Evolutionary conservation across 768 basidiomycete genomes (phyloP).

Genomic region (Inosperma sp.): DNA sequence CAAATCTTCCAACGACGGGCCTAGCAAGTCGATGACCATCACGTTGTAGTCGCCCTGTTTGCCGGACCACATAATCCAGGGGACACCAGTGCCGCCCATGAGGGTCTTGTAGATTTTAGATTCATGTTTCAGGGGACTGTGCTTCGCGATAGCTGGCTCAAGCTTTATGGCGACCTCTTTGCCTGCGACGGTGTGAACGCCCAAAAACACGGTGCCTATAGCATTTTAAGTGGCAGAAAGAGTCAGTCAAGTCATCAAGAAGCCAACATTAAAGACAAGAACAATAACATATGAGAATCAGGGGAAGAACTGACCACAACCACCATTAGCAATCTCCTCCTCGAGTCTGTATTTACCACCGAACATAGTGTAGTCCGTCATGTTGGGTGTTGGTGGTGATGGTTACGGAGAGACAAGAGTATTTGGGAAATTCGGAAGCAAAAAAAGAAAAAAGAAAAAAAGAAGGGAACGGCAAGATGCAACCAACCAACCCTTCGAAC

Average conservation of each 20-base stretch:
- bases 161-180: constrained; percentile 84
- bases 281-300: neutral
- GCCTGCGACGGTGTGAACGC: constrained; percentile 75
- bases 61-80: constrained; percentile 90
- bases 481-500: too few species aligned
- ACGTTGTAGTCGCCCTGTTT: constrained; percentile 94
- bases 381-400: constrained; percentile 1
- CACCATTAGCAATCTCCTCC: constrained; percentile 76
- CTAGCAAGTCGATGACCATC: constrained; percentile 95
- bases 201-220: constrained; percentile 70
- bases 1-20: constrained; percentile 82
- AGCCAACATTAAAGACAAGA: constrained; percentile 4
- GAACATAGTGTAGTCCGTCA: constrained; percentile 41
- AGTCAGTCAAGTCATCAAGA: constrained; percentile 3
- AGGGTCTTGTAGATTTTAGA: constrained; percentile 89
- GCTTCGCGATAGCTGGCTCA: constrained; percentile 57
- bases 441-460: neutral
- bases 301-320: constrained; percentile 52
- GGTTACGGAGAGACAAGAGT: too few species aligned
- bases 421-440: too few species aligned
- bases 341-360: constrained; percentile 76
- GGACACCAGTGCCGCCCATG: constrained; percentile 84
- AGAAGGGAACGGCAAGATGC: too few species aligned
- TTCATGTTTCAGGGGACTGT: constrained; percentile 79
- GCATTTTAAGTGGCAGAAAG: too few species aligned